phyloP scores from a whole-genome alignment of 352 stramenopile species.

The Globisporangium spiculum region DNA sequence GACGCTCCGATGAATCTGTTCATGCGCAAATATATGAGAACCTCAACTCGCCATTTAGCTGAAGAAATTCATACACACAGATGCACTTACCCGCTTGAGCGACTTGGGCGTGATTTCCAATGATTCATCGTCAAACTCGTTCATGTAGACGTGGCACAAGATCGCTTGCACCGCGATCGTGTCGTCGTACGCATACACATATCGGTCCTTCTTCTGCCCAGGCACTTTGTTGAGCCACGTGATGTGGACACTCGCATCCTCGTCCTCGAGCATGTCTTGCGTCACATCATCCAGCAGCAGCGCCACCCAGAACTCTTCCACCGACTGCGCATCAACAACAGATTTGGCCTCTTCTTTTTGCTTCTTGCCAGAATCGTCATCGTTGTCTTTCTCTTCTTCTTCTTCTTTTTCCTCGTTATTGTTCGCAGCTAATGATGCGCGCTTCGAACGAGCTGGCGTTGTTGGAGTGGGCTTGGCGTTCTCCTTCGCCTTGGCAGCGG shows the following conservation, averaged over 20 bases:
- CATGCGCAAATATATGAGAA: not conserved
- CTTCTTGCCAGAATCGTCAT: not conserved
- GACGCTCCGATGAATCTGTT: slow-evolving; percentile 32
- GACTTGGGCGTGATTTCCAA: slow-evolving; percentile 70
- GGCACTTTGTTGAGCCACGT: slow-evolving; percentile 57
- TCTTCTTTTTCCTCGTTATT: not conserved
- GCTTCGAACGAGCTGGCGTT: not conserved
- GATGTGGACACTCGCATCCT: slow-evolving; percentile 44
- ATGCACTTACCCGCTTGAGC: slow-evolving; percentile 34
- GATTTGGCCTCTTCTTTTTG: not conserved
- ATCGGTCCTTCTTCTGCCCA: slow-evolving; percentile 20
- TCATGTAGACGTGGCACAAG: slow-evolving; percentile 66
- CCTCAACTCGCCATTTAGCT: not conserved
- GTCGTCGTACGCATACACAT: slow-evolving; percentile 62
- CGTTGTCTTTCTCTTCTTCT: slow-evolving; percentile 10
- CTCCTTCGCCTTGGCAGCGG: slow-evolving; percentile 6
- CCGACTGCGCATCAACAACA: not conserved
- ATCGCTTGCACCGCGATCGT: slow-evolving; percentile 61
- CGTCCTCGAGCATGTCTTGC: slow-evolving; percentile 58
- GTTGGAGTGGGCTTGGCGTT: not conserved
- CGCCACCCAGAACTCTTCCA: slow-evolving; percentile 63
- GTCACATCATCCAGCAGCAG: slow-evolving; percentile 77
- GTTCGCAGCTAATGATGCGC: not conserved
- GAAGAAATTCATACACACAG: not conserved
- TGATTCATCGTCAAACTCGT: slow-evolving; percentile 32